These are phyloP conservation scores for Vitis hybrid DNA, from an alignment of 177 flowering plant genomes.

Conservation along the genomic window DNA sequence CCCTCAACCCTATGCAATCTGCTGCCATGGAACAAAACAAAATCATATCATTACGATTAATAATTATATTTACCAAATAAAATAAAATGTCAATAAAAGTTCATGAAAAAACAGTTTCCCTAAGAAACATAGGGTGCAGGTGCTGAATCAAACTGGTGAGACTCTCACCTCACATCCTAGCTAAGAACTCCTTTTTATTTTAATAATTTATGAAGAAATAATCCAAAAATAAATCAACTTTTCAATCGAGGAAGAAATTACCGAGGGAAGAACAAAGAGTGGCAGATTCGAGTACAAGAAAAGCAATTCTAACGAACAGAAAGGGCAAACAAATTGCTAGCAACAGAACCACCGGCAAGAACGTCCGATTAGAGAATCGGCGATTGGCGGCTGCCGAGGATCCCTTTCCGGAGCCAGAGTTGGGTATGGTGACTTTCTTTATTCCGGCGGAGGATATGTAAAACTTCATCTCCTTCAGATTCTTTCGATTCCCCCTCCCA, in stretches of 20 bases:
- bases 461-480: constrained; percentile 40
- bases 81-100: not conserved
- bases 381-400: constrained; percentile 22
- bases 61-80: not conserved
- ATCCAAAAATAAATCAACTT: too few relatives aligned
- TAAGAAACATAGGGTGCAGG: not conserved
- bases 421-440: constrained; percentile 34
- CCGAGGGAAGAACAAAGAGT: constrained; percentile 48
- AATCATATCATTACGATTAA: not conserved
- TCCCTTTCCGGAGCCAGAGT: constrained; percentile 27
- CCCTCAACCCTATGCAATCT: constrained; percentile 52
- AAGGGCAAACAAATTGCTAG: constrained; percentile 52
- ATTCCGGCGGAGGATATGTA: constrained; percentile 46
- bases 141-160: too few relatives aligned
- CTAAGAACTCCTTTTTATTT: too few relatives aligned
- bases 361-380: constrained; percentile 38
- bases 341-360: constrained; percentile 39
- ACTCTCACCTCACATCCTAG: too few relatives aligned
- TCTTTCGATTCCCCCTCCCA: not conserved
- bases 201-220: too few relatives aligned
- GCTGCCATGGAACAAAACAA: constrained; percentile 8
- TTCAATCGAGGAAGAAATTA: constrained; percentile 12
- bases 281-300: constrained; percentile 55
- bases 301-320: constrained; percentile 56
- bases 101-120: not conserved